Conservation (phyloP, 805 yeast genomes). For the Ogataea saltuana region DNA sequence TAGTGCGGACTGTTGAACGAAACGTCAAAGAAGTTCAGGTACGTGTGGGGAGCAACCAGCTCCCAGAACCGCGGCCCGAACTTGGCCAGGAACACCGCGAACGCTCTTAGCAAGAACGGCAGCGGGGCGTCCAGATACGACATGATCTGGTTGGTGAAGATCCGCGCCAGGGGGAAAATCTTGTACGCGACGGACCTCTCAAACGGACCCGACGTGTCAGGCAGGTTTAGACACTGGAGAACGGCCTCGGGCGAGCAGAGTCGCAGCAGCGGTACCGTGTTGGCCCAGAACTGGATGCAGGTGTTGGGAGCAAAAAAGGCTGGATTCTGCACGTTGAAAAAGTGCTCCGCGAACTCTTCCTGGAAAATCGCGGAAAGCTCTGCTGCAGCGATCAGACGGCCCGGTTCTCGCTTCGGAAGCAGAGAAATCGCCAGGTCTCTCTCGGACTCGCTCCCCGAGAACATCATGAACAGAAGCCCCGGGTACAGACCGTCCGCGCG, state of each 20-base stretch:
- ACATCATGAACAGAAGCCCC: constrained; percentile 53
- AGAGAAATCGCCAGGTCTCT: constrained; percentile 48
- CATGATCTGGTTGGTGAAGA: constrained; percentile 53
- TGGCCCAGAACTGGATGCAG: constrained; percentile 51
- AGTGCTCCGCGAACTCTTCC: constrained; percentile 58
- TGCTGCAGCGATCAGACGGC: constrained; percentile 3
- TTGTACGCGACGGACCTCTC: constrained; percentile 29
- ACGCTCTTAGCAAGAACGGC: constrained; percentile 55
- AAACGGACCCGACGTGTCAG: constrained; percentile 29
- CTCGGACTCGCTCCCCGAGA: constrained; percentile 52
- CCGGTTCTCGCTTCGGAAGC: constrained; percentile 21
- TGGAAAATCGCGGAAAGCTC: constrained; percentile 41
- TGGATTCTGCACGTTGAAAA: constrained; percentile 55
- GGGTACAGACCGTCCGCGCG: constrained; percentile 36
- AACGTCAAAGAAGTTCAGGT: constrained; percentile 59
- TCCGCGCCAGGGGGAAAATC: constrained; percentile 39
- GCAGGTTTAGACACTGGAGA: constrained; percentile 27
- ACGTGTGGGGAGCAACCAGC: constrained; percentile 49
- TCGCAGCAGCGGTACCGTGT: constrained; percentile 38
- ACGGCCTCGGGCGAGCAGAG: constrained; percentile 39
- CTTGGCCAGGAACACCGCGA: constrained; percentile 44
- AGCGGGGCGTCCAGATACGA: constrained; percentile 50
- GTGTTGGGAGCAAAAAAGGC: constrained; percentile 43
- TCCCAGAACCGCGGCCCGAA: constrained; percentile 56
- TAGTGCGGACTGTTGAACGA: constrained; percentile 57